These are phyloP conservation scores for Lichtheimia ramosa DNA, from an alignment of 371 early-diverging fungal genomes.

Conservation along the genomic window DNA sequence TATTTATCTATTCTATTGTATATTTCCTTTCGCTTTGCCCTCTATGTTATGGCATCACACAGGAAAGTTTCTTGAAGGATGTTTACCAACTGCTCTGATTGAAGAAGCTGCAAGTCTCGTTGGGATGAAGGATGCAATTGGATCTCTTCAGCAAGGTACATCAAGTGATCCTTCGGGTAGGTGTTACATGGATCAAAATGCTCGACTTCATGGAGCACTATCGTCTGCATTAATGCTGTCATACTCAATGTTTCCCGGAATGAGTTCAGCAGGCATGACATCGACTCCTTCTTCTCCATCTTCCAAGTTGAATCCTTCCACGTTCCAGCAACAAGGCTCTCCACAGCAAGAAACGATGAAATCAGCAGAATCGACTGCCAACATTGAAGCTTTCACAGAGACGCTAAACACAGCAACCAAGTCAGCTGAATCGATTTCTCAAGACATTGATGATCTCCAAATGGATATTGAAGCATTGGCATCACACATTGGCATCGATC, in stretches of 20 bases:
- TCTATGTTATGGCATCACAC: slow-evolving; percentile 7
- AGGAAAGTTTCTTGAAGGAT: neutral
- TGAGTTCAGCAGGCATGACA: slow-evolving; percentile 6
- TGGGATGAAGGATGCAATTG: slow-evolving; percentile 17
- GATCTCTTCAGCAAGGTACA: neutral
- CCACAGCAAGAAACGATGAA: neutral
- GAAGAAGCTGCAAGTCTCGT: slow-evolving; percentile 36
- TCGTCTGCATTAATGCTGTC: neutral
- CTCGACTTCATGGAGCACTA: neutral
- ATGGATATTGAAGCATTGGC: slow-evolving; percentile 36
- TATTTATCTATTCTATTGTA: slow-evolving; percentile 10
- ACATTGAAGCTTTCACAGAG: slow-evolving; percentile 21
- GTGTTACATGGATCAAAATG: neutral
- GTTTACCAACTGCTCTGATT: slow-evolving; percentile 29
- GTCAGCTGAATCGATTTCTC: slow-evolving; percentile 33
- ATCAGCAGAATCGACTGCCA: neutral
- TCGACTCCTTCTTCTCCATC: neutral
- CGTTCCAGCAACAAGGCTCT: neutral
- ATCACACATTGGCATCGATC: slow-evolving; percentile 31
- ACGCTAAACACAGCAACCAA: slow-evolving; percentile 26
- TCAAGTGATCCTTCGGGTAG: slow-evolving; percentile 5
- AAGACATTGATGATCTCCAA: slow-evolving; percentile 37
- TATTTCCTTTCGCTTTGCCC: slow-evolving; percentile 2
- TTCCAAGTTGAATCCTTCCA: too few relatives aligned
- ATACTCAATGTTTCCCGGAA: slow-evolving; percentile 7